A percentile compares a stretch with the other conserved stretches of the same genome.
Conservation (phyloP, 1,284 basidiomycete genomes). For the Microbotryum saponariae region DNA sequence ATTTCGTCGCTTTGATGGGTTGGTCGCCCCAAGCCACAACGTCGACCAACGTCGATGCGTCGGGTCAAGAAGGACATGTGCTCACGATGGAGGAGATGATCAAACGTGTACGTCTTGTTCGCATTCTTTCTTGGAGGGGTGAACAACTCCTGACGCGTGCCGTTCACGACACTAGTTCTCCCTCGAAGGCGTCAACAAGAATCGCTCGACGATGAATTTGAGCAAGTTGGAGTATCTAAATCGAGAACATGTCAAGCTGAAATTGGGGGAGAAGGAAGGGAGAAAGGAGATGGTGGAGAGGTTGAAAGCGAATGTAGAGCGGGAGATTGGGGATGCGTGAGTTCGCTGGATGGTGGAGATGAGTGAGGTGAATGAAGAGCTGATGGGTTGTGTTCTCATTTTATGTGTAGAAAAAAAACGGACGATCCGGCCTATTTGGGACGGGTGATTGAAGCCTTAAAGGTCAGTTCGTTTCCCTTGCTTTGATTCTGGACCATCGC, state of each 20-base stretch:
- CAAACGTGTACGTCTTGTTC: constrained; percentile 46
- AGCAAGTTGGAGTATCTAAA: constrained; percentile 67
- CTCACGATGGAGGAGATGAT: constrained; percentile 60
- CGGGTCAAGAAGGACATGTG: constrained; percentile 44
- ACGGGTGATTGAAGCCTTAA: constrained; percentile 13
- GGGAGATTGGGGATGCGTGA: constrained; percentile 4
- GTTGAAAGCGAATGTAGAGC: constrained; percentile 8
- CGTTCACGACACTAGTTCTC: constrained; percentile 52
- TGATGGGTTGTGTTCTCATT: too few relatives aligned
- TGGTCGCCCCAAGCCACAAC: constrained; percentile 56
- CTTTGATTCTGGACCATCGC: not conserved
- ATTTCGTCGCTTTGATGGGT: constrained; percentile 88
- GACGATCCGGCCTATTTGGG: constrained; percentile 8
- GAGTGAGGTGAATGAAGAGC: not conserved
- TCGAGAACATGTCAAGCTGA: constrained; percentile 61
- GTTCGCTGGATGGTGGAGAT: not conserved
- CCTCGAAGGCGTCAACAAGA: constrained; percentile 60
- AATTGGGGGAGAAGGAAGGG: constrained; percentile 17
- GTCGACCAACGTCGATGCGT: not conserved
- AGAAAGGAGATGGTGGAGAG: constrained; percentile 19
- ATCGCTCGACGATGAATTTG: constrained; percentile 62
- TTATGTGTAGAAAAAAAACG: not conserved
- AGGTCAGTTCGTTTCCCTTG: constrained; percentile 9
- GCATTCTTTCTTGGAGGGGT: not conserved
- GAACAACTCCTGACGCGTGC: too few relatives aligned